Base-by-base conservation (phyloP, 2,329 filamentous ascomycete genomes). In the Arthrobotrys sphaeroides region DNA sequence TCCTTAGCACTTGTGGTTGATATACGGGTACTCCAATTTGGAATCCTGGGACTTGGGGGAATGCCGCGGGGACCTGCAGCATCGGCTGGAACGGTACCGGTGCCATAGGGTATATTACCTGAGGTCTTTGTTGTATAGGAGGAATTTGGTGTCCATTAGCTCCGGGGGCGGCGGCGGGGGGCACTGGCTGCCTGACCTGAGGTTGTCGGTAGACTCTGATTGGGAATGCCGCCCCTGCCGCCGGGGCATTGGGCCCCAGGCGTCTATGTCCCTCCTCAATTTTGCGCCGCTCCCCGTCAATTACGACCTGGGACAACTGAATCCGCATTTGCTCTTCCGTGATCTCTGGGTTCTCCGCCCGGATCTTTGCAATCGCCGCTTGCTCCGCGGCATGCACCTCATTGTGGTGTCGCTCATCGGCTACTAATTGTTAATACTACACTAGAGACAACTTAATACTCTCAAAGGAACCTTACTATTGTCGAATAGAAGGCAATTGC, bases 401-500 rank as follows among this genome's bases (percentile, higher is more conserved):
- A 5, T 85, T 80, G 22, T 88, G 83, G 77, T 93, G 90, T 2
- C 89, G 86, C 45, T 85, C 80, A 77, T 89, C 86, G 3, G 83
- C 83, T 13, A 82, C 6, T 26, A 12, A 12, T 16, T 22, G n/a
- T 65, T 45, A 60, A 40, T 28, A 73, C 2, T n/a, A n/a, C n/a
- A n/a, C n/a, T n/a, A n/a, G n/a, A n/a, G n/a, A n/a, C n/a, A n/a
- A n/a, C n/a, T n/a, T n/a, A n/a, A n/a, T n/a, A 6, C 26, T 22
- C 31, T 31, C n/a, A n/a, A 3, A 6, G 20, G 6, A 12, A 49
- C 43, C 57, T 42, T 73, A 72, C 68, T 78, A 45, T 85, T 85
- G 55, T 94, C 91, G 78, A 90, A 91, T 0, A 94, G 83, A 0
- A 89, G 88, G 77, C 91, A 94, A 73, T 87, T 87, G 0, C 85